A percentile compares a stretch with the other conserved stretches of the same genome.
These are phyloP conservation scores for Rhodotorula kratochvilovae DNA, from an alignment of 768 basidiomycete species.

Conservation along the genomic window DNA sequence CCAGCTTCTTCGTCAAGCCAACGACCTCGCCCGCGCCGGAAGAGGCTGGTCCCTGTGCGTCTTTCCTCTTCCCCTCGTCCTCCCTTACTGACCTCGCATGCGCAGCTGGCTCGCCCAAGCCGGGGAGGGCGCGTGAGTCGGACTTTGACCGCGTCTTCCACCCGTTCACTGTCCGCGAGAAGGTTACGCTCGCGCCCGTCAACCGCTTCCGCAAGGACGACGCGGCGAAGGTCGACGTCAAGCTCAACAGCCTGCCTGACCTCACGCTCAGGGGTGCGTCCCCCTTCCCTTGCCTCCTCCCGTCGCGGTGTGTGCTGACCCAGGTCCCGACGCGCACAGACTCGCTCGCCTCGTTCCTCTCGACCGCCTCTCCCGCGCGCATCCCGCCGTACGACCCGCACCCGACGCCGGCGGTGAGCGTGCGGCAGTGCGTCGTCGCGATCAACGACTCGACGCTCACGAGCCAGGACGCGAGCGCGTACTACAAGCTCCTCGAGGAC, in stretches of 20 bases:
- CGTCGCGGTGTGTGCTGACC: neutral
- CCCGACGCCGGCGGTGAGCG: conserved; percentile 39
- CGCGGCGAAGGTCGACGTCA: conserved; percentile 1
- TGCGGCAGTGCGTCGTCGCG: conserved; percentile 58
- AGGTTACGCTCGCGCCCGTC: conserved; percentile 60
- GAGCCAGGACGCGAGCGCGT: conserved; percentile 63
- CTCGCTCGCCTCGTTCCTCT: conserved; percentile 29
- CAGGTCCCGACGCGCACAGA: conserved; percentile 16
- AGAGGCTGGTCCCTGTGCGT: conserved; percentile 38
- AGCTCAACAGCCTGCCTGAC: conserved; percentile 6
- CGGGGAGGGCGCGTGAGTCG: neutral
- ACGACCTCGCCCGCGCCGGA: conserved; percentile 48
- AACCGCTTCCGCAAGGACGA: neutral
- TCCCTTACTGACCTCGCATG: neutral
- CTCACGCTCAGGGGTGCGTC: conserved; percentile 12
- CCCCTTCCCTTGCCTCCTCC: too few relatives aligned
- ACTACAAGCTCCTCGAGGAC: conserved; percentile 61
- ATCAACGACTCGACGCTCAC: conserved; percentile 72
- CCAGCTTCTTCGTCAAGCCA: conserved; percentile 69
- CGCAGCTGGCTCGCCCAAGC: neutral
- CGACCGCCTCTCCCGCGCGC: neutral
- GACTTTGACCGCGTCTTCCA: conserved; percentile 67
- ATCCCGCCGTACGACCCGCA: conserved; percentile 29
- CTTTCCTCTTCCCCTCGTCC: conserved; percentile 2
- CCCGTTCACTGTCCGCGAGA: conserved; percentile 69